These are phyloP conservation scores for Earliella scabrosa DNA, from an alignment of 1,284 basidiomycete genomes.

Conservation along the genomic window DNA sequence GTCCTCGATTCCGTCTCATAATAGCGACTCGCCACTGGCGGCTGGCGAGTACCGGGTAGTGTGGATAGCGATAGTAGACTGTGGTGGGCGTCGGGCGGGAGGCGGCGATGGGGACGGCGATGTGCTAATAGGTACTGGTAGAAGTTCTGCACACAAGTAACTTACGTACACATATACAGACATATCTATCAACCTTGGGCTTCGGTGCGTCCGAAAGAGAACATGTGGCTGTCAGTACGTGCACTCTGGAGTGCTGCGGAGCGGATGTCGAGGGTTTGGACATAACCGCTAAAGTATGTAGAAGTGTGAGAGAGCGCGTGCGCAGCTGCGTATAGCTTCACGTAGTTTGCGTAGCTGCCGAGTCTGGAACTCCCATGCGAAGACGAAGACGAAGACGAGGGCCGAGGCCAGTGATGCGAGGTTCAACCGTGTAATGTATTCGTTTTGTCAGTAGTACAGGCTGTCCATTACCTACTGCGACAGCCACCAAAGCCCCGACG, in stretches of 20 bases:
- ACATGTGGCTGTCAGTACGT: no score
- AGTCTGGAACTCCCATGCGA: no score
- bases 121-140: not conserved
- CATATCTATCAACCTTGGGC: not conserved
- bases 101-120: no score
- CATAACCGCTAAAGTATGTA: no score
- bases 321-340: no score
- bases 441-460: not conserved
- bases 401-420: no score
- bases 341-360: no score
- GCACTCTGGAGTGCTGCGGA: not conserved
- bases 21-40: not conserved
- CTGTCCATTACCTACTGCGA: slow-evolving; percentile 8
- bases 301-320: no score
- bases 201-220: not conserved
- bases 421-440: not conserved
- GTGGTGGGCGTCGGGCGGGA: no score
- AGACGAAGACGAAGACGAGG: no score
- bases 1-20: no score
- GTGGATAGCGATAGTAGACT: not conserved
- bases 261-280: no score
- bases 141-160: not conserved
- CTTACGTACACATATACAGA: slow-evolving; percentile 2
- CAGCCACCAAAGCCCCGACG: slow-evolving; percentile 1
- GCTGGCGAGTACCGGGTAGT: not conserved